Evolutionary conservation across 2,329 filamentous ascomycete genomes (phyloP), one percentile per base, ranked within the genome.

Genomic region (Colletotrichum sp.): DNA sequence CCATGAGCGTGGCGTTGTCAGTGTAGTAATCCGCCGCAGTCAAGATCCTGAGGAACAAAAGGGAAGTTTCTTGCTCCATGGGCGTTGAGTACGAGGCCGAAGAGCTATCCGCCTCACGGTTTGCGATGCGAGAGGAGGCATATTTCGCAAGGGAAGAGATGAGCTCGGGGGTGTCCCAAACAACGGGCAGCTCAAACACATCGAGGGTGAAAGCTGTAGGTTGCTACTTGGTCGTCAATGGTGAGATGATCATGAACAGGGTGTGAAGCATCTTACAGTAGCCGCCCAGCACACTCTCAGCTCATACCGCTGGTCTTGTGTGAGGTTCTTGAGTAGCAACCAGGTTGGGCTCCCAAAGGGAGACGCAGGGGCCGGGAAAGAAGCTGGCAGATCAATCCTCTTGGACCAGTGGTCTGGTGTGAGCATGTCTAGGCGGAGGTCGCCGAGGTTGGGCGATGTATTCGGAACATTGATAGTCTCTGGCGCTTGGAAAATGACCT

Each of bases 231-330:
- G 70, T 74, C 38, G 74, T 70, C 76, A 65, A 76, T 71, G 32
- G 26, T 64, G n/a, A 38, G 61, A 36, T 56, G 14, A 76, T 43
- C 52, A 38, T 48, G 18, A 12, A 12, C 61, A 59, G 26, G 16
- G 30, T 30, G 14, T 32, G 56, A 48, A 72, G 13, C 58, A 36
- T 89, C 94, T 85, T 89, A 98, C 96, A 76, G 94, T 97, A 55
- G 97, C 97, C 75, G 95, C 90, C 96, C 96, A 99, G 86, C 96
- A 98, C 75, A 98, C 89, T 70, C 97, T 92, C 64, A 98, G 90
- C 87, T 99, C 97, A 88, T 98, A 98, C 78, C 96, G 91, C 81
- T 94, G 93, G 13, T 92, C 91, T 43, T 91, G 89, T n/a, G 85
- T 88, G 70, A 99, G 88, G 38, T 89, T 86, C 72, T 94, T 90